phyloP scores from a whole-genome alignment of 2,329 filamentous ascomycete genomes.

The Neofusicoccum kwambonambiense region DNA sequence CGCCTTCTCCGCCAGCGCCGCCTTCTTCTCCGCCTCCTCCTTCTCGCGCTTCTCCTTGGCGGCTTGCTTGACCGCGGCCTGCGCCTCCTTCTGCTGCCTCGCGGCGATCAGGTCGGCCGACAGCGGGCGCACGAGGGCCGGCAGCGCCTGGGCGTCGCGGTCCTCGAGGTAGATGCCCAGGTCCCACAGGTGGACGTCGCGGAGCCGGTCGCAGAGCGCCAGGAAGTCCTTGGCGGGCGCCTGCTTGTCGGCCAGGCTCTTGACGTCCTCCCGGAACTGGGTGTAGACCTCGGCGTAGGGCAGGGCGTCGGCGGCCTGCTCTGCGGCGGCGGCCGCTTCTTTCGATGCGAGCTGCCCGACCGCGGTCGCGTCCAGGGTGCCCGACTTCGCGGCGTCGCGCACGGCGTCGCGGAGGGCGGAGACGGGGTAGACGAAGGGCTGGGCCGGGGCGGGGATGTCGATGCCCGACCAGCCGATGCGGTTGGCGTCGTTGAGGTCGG shows the following conservation, averaged over 20 bases:
- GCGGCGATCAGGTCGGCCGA: constrained; percentile 55
- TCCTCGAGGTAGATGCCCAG: constrained; percentile 88
- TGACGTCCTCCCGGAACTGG: constrained; percentile 62
- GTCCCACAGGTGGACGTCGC: constrained; percentile 77
- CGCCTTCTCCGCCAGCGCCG: constrained; percentile 55
- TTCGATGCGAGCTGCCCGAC: constrained; percentile 33
- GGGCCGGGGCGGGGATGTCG: constrained; percentile 59
- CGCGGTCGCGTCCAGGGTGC: constrained; percentile 41
- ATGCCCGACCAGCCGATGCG: constrained; percentile 65
- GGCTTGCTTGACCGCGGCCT: constrained; percentile 43
- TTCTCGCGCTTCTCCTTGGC: constrained; percentile 55
- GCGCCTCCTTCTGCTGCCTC: constrained; percentile 54
- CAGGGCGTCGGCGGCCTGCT: constrained; percentile 32
- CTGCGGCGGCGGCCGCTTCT: constrained; percentile 13
- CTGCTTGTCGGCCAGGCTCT: constrained; percentile 49
- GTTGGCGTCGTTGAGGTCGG: constrained; percentile 39
- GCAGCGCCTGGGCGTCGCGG: constrained; percentile 58
- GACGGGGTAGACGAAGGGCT: constrained; percentile 61
- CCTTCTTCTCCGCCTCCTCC: constrained; percentile 57
- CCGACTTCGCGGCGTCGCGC: constrained; percentile 55
- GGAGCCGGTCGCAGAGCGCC: constrained; percentile 72
- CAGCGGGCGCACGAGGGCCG: constrained; percentile 70
- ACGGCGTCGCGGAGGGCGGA: constrained; percentile 58
- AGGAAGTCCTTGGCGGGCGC: constrained; percentile 70
- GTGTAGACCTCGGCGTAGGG: constrained; percentile 51